Base-by-base conservation (phyloP, 2,329 filamentous ascomycete species). In the Clonostachys rhizophaga region DNA sequence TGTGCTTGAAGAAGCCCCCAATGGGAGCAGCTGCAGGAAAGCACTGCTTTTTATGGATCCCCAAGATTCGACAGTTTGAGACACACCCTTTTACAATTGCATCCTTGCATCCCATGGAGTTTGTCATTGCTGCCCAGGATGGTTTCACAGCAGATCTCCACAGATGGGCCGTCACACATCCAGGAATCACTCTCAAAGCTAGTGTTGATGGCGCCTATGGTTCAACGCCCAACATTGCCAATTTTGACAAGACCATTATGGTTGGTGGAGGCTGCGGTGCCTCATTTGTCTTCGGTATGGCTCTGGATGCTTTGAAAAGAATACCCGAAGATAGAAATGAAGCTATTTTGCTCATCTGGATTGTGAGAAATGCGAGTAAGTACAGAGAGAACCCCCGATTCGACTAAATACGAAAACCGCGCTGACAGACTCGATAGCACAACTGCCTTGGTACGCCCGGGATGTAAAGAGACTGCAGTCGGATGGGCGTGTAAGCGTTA, bases 21-120 rank as follows among this genome's bases (percentile, higher is more conserved):
- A 50, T 68, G 1, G 61, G 64, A 3, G 73, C 74, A 2, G 59
- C 64, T 3, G 71, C 81, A 1, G 82, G 81, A 2, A 77, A 78
- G 50, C 83, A 87, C 56, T 80, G 78, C 54, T 85, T 83, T 55
- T 61, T 86, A 33, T 86, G 80, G 79, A 73, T 86, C 7, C 83
- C 83, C 0, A 65, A 65, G 5, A 71, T 86, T 43, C 74, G 81
- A 10, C 53, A 66, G 2, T 64, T 76, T 16, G 78, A 86, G 60
- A 81, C 76, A 3, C 83, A 87, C 51, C 82, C 82, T 1, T 86
- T 86, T 53, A 85, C 81, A 3, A 78, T 85, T 43, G 75, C 76
- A 18, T 62, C 70, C 18, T 70, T 68, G 14, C 61, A 72, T 34
- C 75, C 78, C 1, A 56, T 80, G 33, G 79, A 84, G 62, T 79